Base-by-base conservation (phyloP, 31 red algal genomes). In the Bonnemaisonia californica region DNA sequence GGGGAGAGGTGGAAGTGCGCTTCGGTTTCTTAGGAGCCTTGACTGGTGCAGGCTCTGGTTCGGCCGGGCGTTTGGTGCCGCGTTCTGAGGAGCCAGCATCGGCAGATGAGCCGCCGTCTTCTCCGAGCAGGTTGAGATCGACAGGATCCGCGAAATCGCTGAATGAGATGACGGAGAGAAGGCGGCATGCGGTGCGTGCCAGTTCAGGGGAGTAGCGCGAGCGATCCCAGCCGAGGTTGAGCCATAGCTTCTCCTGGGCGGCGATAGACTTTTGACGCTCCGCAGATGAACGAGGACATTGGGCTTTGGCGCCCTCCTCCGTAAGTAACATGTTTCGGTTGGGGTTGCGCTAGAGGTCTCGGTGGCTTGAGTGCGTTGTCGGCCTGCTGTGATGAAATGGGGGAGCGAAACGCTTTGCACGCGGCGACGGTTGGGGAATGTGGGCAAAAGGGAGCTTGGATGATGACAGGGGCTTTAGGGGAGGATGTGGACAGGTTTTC, bases 101-200 rank as follows among this genome's bases (percentile, higher is more conserved):
- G 12, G 61, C 73, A 37, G 73, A 59, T 18, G 85, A 89, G 55
- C 57, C 41, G 30, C 38, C 85, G 42, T 77, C 87, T 11, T 90
- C 87, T 31, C 69, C 70, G 41, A 90, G 71, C 1, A 83, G 87
- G 48, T 55, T 65, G 71, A 83, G 77, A 78, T 90, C 87, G 60
- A 90, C 75, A 48, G 87, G 87, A 73, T 90, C 70, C 3, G 58
- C 37, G 37, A 74, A 69, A 62, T 90, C 87, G 42, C 87, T 90
- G 71, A 90, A 90, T 11, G 87, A 76, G 24, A 90, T 90, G 71
- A 77, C 87, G 69, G 87, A 90, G 2, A 90, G 71, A 51, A 90
- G 69, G 29, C 54, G 71, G 1, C 62, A 59, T 40, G 87, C 87
- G 47, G 77, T 74, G 24, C 66, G 48, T 13, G 87, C 87, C 1